Conservation (phyloP, 495 filamentous ascomycete genomes). For the Aspergillus funiculosus region DNA sequence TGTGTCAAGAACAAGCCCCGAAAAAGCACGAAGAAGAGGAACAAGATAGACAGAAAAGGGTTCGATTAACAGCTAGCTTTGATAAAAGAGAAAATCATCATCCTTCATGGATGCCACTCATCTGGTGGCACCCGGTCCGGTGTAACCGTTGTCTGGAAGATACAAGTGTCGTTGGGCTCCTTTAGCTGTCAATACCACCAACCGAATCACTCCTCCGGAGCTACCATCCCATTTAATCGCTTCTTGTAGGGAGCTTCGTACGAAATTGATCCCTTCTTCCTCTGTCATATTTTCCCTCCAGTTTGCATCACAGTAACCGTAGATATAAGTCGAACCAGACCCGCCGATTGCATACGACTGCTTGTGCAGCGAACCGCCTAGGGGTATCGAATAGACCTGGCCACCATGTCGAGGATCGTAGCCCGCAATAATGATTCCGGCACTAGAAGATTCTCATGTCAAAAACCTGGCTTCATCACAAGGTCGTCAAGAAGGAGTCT, state of each 20-base stretch:
- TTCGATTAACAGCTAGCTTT: conserved; percentile 19
- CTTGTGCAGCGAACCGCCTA: conserved; percentile 96
- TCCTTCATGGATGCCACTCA: conserved; percentile 29
- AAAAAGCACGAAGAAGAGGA: neutral
- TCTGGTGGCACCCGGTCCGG: conserved; percentile 50
- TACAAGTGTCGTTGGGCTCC: conserved; percentile 89
- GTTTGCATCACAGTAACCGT: conserved; percentile 94
- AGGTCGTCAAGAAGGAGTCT: conserved; percentile 8
- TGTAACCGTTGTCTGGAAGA: conserved; percentile 80
- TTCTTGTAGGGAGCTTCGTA: conserved; percentile 82
- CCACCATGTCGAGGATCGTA: conserved; percentile 91
- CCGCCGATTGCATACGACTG: conserved; percentile 94
- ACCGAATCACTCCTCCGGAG: conserved; percentile 93
- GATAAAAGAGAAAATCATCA: conserved; percentile 15
- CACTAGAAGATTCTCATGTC: conserved; percentile 48
- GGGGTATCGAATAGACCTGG: conserved; percentile 93
- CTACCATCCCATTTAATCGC: conserved; percentile 99
- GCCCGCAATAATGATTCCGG: conserved; percentile 95
- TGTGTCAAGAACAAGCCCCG: neutral
- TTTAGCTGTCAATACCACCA: conserved; percentile 88
- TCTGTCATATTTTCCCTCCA: conserved; percentile 96
- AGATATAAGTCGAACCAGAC: conserved; percentile 97
- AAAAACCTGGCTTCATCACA: neutral
- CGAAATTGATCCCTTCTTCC: conserved; percentile 84
- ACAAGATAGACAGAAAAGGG: neutral